Percentiles rank a stretch among this genome's conserved stretches.
Conservation (phyloP, 2,329 filamentous ascomycete genomes). For the Cryphonectria parasitica region DNA sequence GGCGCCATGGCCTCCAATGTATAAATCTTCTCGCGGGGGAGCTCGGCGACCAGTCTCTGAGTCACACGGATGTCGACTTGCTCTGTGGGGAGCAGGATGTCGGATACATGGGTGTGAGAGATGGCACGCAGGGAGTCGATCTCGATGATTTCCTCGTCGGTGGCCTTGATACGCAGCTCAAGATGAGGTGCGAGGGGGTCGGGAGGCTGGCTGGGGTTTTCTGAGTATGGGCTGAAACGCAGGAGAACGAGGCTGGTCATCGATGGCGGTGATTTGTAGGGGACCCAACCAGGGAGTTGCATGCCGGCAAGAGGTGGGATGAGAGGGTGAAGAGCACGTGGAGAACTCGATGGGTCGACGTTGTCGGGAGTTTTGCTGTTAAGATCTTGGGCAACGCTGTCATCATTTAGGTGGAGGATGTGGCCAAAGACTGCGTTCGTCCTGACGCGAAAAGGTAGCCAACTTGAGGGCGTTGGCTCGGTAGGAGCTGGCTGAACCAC, state of each 20-base stretch:
- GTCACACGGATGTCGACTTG: constrained; percentile 54
- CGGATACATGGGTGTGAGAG: constrained; percentile 41
- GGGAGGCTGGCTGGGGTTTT: constrained; percentile 11
- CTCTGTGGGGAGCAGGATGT: constrained; percentile 51
- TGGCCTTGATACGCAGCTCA: constrained; percentile 41
- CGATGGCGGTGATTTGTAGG: constrained; percentile 31
- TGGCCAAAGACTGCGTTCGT: constrained; percentile 54
- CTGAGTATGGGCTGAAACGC: constrained; percentile 47
- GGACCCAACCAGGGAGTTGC: constrained; percentile 41
- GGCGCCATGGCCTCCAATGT: constrained; percentile 35
- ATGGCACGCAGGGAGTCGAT: constrained; percentile 45
- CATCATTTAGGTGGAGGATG: constrained; percentile 45
- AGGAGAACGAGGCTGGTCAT: constrained; percentile 46
- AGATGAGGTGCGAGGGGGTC: constrained; percentile 36
- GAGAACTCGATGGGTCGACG: constrained; percentile 31
- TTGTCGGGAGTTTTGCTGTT: constrained; percentile 14
- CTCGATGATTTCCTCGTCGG: constrained; percentile 39
- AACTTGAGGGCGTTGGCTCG: constrained; percentile 23
- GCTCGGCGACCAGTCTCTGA: constrained; percentile 41
- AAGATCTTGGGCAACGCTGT: constrained; percentile 30
- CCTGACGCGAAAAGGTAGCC: constrained; percentile 24
- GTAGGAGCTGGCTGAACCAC: not conserved
- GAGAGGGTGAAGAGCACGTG: constrained; percentile 42
- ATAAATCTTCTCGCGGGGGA: constrained; percentile 36
- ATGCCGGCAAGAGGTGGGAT: constrained; percentile 54